phyloP scores from a whole-genome alignment of 352 stramenopile species.

The Elongisporangium senticosum region DNA sequence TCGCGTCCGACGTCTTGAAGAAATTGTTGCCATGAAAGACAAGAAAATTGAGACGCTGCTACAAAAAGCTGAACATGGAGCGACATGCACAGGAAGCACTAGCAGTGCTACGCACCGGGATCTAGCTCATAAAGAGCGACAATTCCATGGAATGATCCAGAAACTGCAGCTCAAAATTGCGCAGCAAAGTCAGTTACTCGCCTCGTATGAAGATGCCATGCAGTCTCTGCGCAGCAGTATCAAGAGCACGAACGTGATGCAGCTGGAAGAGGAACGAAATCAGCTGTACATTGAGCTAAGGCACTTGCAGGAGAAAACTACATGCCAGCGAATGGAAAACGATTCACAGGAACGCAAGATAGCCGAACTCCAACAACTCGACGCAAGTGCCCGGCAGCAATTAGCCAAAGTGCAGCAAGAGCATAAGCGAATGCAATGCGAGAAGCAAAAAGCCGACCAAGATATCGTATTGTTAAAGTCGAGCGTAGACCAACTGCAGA shows the following conservation, averaged over 20 bases:
- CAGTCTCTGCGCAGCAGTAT: conserved; percentile 39
- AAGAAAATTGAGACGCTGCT: conserved; percentile 62
- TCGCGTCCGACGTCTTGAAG: conserved; percentile 45
- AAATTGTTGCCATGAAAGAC: conserved; percentile 62
- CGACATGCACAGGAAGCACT: conserved; percentile 6
- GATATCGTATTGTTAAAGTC: conserved; percentile 33
- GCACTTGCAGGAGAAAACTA: conserved; percentile 25
- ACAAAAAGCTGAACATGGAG: conserved; percentile 22
- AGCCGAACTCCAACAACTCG: conserved; percentile 17
- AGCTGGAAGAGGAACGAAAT: conserved; percentile 51
- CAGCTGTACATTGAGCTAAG: conserved; percentile 42
- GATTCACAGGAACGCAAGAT: conserved; percentile 24
- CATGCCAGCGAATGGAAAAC: conserved; percentile 20
- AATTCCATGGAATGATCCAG: conserved; percentile 37
- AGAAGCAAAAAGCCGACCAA: conserved; percentile 48
- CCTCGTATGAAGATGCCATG: conserved; percentile 54
- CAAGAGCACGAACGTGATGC: conserved; percentile 49
- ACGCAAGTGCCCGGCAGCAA: conserved; percentile 25
- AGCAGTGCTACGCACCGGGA: conserved; percentile 22
- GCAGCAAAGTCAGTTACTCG: conserved; percentile 46
- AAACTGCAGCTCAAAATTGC: conserved; percentile 49
- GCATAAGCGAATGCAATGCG: conserved; percentile 21
- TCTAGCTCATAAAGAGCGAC: conserved; percentile 37
- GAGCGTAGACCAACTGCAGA: conserved; percentile 32
- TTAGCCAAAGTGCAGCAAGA: conserved; percentile 34